Evolutionary conservation across 73 alveolate species (phyloP), one percentile per base, ranked within the genome.

Genomic region (Paramecium tetraurelia): DNA sequence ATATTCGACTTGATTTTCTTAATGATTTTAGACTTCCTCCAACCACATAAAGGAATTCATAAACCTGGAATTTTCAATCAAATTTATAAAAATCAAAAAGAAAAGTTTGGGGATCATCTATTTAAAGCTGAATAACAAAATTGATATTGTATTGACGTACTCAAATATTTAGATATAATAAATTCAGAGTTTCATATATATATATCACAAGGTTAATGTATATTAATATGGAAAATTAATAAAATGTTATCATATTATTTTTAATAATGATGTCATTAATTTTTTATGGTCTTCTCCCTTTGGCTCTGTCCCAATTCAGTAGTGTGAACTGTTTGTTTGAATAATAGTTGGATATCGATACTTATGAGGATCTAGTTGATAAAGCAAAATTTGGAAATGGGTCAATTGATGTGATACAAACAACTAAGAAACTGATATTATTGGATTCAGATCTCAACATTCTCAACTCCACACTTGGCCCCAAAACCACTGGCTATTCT

Each of bases 91-190:
- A 75, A 58, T 18, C 38, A 90, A 27, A 89, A 77, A 29, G 95
- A 93, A 22, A 59, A 76, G 50, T 93, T 33, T 83, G 96, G 96
- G 38, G 96, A 93, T 44, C 96, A 93, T 41, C 50, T n/a, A 43
- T 93, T 93, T 72, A 36, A 72, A 36, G 63, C 31, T 4, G 33
- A 53, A n/a, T 53, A 18, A 18, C 4, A 18, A n/a, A 18, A 4
- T 53, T 53, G 69, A 53, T 4, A 16, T 16, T 14, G 18, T 11
- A 1, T 44, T 44, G 58, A 3, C 44, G 6, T 48, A 14, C 59
- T 48, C 16, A 48, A 3, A 14, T 48, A 48, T 48, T 27, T 27
- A 48, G 14, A 48, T 16, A 48, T 16, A 14, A 3, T 12, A 48
- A 14, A 40, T 48, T 48, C 21, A 48, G 59, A 48, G 24, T 48